Conservation (phyloP, 148 eudicot species). For the Cornus suecica region DNA sequence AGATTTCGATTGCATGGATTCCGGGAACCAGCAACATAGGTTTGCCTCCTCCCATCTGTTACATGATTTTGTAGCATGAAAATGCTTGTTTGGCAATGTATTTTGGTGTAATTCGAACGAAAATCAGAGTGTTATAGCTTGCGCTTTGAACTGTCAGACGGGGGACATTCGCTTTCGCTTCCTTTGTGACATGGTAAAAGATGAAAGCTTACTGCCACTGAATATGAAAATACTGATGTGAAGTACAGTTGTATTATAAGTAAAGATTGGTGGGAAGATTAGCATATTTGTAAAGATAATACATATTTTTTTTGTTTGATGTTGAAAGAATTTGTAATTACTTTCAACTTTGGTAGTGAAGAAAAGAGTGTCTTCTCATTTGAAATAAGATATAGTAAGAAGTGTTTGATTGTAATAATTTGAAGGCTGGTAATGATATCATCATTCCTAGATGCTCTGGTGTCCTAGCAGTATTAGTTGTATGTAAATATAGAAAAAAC, state of each 20-base stretch:
- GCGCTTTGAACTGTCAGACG: background rate
- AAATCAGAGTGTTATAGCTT: background rate
- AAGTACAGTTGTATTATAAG: conserved; percentile 19
- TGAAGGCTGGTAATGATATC: background rate
- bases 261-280: conserved; percentile 19
- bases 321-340: conserved; percentile 11
- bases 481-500: too few species aligned
- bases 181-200: conserved; percentile 4
- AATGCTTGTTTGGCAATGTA: background rate
- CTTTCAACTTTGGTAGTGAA: conserved; percentile 2
- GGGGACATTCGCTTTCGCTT: background rate
- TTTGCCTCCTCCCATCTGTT: conserved; percentile 24
- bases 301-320: conserved; percentile 20
- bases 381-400: conserved; percentile 12
- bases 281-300: conserved; percentile 7
- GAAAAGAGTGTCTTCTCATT: conserved; percentile 2
- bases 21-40: conserved; percentile 23
- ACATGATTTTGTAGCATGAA: conserved; percentile 28
- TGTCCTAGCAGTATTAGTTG: too few species aligned
- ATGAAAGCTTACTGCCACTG: conserved; percentile 1
- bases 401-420: background rate
- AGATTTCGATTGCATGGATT: conserved; percentile 21
- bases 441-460: too few species aligned
- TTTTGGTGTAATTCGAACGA: conserved; percentile 7
- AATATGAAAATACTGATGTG: conserved; percentile 1